Percentiles rank a stretch among this genome's conserved stretches.
Evolutionary conservation across 2,329 filamentous ascomycete species (phyloP).

Genomic region (Leptographium flavum): DNA sequence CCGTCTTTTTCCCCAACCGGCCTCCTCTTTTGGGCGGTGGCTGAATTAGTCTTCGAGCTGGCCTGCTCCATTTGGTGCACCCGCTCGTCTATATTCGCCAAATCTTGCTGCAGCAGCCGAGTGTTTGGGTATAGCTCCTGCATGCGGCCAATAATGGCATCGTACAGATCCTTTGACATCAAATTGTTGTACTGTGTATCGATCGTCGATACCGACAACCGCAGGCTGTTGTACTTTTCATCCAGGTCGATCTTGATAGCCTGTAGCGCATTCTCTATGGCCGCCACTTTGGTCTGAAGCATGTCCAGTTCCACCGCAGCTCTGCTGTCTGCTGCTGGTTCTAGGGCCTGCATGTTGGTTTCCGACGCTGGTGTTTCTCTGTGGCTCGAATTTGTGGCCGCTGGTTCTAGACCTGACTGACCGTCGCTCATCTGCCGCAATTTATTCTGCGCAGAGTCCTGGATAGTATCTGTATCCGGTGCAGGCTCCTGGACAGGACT

Average conservation of each 20-base stretch:
- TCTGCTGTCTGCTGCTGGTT: not conserved
- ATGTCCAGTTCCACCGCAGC: not conserved
- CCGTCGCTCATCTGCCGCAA: no score
- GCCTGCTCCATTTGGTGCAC: not conserved
- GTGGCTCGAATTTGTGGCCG: no score
- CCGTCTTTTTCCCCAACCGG: not conserved
- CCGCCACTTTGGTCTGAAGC: not conserved
- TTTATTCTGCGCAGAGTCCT: no score
- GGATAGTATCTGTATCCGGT: no score
- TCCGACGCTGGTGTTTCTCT: no score
- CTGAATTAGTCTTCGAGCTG: not conserved
- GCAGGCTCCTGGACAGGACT: no score
- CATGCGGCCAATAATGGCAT: constrained; percentile 24
- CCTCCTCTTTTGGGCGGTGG: not conserved
- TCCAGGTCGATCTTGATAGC: constrained; percentile 14
- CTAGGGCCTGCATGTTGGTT: not conserved
- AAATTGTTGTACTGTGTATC: constrained; percentile 36
- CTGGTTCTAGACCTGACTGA: no score
- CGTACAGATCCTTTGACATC: constrained; percentile 25
- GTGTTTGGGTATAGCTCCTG: constrained; percentile 15
- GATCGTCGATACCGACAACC: constrained; percentile 23
- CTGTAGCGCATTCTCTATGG: not conserved
- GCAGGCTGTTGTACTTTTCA: constrained; percentile 18
- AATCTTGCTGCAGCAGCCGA: constrained; percentile 9
- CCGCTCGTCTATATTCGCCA: not conserved